Evolutionary conservation across 495 filamentous ascomycete species (phyloP), one percentile per base, ranked within the genome.

Genomic region (Annulohypoxylon stygium): DNA sequence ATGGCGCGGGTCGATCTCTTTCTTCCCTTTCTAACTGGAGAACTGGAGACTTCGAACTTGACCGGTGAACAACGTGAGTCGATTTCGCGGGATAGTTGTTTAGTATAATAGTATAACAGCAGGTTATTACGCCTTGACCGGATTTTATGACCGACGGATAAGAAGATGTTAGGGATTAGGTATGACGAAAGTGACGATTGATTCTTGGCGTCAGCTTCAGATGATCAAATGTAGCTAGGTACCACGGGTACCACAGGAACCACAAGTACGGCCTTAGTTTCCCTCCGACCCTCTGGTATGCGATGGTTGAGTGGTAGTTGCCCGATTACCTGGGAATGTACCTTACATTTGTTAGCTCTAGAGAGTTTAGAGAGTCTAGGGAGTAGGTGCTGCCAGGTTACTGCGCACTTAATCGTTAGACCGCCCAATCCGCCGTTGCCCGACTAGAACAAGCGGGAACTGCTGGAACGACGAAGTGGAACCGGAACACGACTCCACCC

Each of bases 141-240:
- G 63, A 53, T 69, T 48, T 57, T 70, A 53, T 63, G 61, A 65
- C 57, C 50, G 55, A 67, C n/a, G 26, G 37, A 11, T 8, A 58
- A 50, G 43, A 47, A 16, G 43, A 4, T 45, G 14, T 14, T 39
- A 14, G 39, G 10, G 30, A 30, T 3, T 30, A 30, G 12, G 65
- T 67, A 67, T 67, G 71, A 74, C n/a, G 60, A 65, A 41, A 50
- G 50, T 66, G 66, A 67, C 62, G 43, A 23, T 55, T 16, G 16
- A 39, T 37, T 67, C 72, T 75, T 75, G 72, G 72, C 67, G 67
- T 50, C 58, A 63, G 50, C 58, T 75, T 65, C 72, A 70, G 67
- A 57, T 74, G 71, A 74, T 62, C 58, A 71, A 39, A 25, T 34
- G 30, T 65, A 54, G 12, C 25, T 11, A 51, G 53, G 67, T 62